Conservation (phyloP, 2,329 filamentous ascomycete genomes). For the Anthostomella pinea region DNA sequence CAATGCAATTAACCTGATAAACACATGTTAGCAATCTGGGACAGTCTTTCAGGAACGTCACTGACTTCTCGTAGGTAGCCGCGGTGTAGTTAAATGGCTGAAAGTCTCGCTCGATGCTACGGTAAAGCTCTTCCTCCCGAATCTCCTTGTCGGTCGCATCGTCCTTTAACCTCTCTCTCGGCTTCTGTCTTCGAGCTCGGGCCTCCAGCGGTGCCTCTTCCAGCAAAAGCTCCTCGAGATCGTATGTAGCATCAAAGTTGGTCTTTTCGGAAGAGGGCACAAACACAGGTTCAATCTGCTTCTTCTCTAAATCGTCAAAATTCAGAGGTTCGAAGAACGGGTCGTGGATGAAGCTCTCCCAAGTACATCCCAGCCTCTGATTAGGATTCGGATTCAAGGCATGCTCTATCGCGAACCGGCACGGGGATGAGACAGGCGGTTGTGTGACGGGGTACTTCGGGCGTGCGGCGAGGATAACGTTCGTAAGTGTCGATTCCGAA, state of each 20-base stretch:
- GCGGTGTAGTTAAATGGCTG: conserved; percentile 93
- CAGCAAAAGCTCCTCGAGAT: conserved; percentile 86
- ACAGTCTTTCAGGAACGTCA: neutral
- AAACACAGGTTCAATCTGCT: conserved; percentile 88
- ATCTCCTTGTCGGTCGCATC: conserved; percentile 96
- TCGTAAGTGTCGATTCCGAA: conserved; percentile 75
- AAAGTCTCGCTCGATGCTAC: conserved; percentile 91
- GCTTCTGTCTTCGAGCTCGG: conserved; percentile 87
- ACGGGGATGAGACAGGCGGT: conserved; percentile 83
- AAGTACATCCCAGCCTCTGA: conserved; percentile 81
- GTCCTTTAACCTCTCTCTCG: conserved; percentile 84
- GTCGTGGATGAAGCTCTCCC: conserved; percentile 80
- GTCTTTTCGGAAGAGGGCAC: conserved; percentile 95
- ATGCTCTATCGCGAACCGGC: conserved; percentile 82
- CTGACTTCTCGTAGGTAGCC: conserved; percentile 72
- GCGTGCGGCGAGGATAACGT: conserved; percentile 75
- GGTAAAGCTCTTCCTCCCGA: conserved; percentile 87
- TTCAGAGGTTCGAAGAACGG: conserved; percentile 87
- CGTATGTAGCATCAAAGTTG: conserved; percentile 98
- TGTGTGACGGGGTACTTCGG: conserved; percentile 91
- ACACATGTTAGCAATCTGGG: neutral
- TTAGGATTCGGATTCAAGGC: conserved; percentile 77
- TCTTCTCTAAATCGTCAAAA: conserved; percentile 79
- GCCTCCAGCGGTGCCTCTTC: conserved; percentile 96
- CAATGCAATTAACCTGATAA: conserved; percentile 35